Percentiles rank a stretch among this genome's conserved stretches.
Evolutionary conservation across 2,329 filamentous ascomycete genomes (phyloP).

Genomic region (Neofusicoccum umdonicola): DNA sequence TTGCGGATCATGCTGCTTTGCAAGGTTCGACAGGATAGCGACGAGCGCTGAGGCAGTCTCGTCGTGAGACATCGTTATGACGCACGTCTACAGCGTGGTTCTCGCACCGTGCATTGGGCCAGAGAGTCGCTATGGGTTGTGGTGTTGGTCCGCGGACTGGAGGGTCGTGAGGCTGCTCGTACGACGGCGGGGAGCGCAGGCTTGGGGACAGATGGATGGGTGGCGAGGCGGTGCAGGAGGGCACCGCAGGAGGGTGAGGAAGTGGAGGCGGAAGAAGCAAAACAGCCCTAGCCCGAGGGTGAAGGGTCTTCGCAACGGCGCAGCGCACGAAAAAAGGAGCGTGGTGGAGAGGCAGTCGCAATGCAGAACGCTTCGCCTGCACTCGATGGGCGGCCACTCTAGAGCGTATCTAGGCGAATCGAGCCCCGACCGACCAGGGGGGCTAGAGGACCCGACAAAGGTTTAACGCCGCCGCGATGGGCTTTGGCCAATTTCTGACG

Average conservation of each 20-base stretch:
- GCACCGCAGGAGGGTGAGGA: constrained; percentile 1
- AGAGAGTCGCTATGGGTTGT: background rate
- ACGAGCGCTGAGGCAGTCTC: constrained; percentile 38
- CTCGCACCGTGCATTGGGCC: constrained; percentile 19
- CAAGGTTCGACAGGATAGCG: constrained; percentile 48
- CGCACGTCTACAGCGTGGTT: constrained; percentile 26
- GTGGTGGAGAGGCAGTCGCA: constrained; percentile 17
- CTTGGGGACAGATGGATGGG: constrained; percentile 3
- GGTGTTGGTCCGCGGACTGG: constrained; percentile 14
- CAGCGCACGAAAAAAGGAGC: constrained; percentile 17
- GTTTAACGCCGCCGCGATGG: constrained; percentile 13
- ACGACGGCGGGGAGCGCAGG: constrained; percentile 14
- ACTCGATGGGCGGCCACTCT: constrained; percentile 1
- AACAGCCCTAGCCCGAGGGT: constrained; percentile 1
- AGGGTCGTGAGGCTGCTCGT: constrained; percentile 16
- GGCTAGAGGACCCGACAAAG: constrained; percentile 9
- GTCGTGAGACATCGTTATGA: constrained; percentile 28
- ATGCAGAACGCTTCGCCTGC: constrained; percentile 14
- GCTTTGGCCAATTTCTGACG: constrained; percentile 15
- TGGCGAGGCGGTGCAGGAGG: constrained; percentile 5
- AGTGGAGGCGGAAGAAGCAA: constrained; percentile 10
- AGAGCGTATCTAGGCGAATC: constrained; percentile 13
- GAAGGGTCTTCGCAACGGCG: constrained; percentile 10
- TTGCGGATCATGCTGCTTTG: constrained; percentile 45
- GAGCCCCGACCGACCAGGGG: constrained; percentile 8